Evolutionary conservation across 768 basidiomycete genomes (phyloP), one percentile per base, ranked within the genome.

Genomic region (Chalciporus piperatus): DNA sequence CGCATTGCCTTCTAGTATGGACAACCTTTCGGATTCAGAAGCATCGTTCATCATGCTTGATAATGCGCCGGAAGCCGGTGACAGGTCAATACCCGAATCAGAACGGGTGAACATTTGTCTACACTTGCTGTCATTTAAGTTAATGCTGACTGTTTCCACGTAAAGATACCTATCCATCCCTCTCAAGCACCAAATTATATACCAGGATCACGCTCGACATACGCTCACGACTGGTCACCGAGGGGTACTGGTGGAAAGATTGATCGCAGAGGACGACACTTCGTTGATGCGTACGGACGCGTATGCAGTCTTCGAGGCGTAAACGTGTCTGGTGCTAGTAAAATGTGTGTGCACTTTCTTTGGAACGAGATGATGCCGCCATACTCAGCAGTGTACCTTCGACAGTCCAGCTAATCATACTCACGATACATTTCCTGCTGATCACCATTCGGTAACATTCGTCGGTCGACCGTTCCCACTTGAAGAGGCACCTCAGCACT

Each of bases 391-490:
- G 17, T 43, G 23, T 16, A 6, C 27, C 12, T 45, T 19, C 28
- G 39, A 42, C 59, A 92, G 90, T 11, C 89, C 91, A 23, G 70
- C 72, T 11, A 81, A 90, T 61, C 80, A 88, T 59, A 76, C 86
- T 46, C 78, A 88, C 50, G 77, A 77, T 48, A 70, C 74, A 2
- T 93, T 92, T 59, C 90, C 88, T 39, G 76, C 77, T 3, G 76
- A 82, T 33, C 81, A 81, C 48, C 72, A 79, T 43, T 67, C 73
- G 2, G 84, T 92, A 3, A 90, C 87, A 1, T 99, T 98, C 66
- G 87, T 96, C 22, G 89, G 89, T 11, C 75, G 93, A 17, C 97
- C 97, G 1, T 98, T 98, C 66, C 88, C 95, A 10, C 73, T 98
- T 2, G 82, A 86, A 41, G 89, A 98, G 55, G 95, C 96, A 0